A percentile compares a stretch with the other conserved stretches of the same genome.
Evolutionary conservation across 106 monocot species (phyloP).

Genomic region (Dendrobium officinale): DNA sequence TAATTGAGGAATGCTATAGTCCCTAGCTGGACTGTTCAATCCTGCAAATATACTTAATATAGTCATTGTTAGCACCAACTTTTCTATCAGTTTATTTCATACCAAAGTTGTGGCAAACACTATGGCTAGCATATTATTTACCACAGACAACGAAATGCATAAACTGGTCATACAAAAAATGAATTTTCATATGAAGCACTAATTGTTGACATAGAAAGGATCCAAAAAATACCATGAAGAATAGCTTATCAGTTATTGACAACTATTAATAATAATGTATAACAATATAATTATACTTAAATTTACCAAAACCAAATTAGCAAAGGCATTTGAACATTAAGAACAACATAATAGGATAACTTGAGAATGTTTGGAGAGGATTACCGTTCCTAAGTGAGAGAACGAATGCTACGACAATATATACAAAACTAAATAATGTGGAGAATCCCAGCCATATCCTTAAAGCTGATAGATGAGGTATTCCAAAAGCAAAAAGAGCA

Average conservation of each 20-base stretch:
- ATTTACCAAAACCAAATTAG: no score
- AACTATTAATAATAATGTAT: neutral
- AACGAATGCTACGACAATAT: constrained; percentile 59
- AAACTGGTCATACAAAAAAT: no score
- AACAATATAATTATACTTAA: neutral
- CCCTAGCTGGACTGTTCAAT: constrained; percentile 30
- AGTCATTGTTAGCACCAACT: neutral
- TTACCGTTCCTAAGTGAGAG: constrained; percentile 84
- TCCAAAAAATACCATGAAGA: neutral
- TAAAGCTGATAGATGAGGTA: constrained; percentile 87
- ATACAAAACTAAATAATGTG: constrained; percentile 76
- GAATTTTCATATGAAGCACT: neutral
- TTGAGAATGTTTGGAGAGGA: neutral
- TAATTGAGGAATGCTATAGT: constrained; percentile 63
- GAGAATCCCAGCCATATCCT: constrained; percentile 92
- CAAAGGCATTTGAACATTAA: no score
- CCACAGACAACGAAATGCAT: no score
- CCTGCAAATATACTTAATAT: constrained; percentile 27
- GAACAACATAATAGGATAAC: no score
- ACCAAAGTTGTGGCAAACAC: no score
- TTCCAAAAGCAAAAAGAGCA: constrained; percentile 92
- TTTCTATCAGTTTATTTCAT: neutral
- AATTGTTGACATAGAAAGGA: neutral
- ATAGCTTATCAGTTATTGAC: neutral
- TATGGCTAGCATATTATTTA: no score